Evolutionary conservation across 140 eudicot species (phyloP), one percentile per base, ranked within the genome.

Genomic region (Anethum foeniculum): DNA sequence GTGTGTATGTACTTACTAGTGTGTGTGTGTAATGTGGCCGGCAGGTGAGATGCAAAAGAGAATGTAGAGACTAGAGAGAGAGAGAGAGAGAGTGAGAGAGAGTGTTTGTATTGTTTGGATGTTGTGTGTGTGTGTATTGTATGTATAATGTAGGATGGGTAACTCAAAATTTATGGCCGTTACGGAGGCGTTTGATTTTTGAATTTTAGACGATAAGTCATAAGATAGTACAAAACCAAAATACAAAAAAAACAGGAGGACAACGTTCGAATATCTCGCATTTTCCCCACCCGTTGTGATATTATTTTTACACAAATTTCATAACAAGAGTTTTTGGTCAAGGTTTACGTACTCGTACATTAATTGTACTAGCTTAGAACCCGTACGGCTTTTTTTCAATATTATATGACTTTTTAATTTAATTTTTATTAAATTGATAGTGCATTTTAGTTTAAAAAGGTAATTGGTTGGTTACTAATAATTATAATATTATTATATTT

Each of bases 111-210:
- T 67, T 27, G 73, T 60, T 23, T 2, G 27, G 75, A 69, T n/a
- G 32, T 18, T 32, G 1, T 23, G 68, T 60, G 11, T 58, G 9
- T 19, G 1, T 60, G 5, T 23, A 8, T 60, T 52, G 32, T 60
- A 9, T 60, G 32, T 60, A n/a, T 60, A 51, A 15, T 16, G 67
- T 5, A 54, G 13, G 30, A 58, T 23, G 67, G 0, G 30, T 23
- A 58, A 23, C 68, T 23, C 15, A n/a, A 60, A 60, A n/a, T 60
- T n/a, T 60, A n/a, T 60, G 68, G 76, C 76, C 76, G 76, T 71
- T 71, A 36, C 48, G 46, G n/a, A 19, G 1, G 46, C 25, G 25
- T 56, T 23, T 21, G 15, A 60, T 23, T 38, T 60, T 36, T 18
- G 47, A 34, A 65, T 65, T 1, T 0, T 65, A 49, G 28, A 23